phyloP scores from a whole-genome alignment of 192 early-diverging fungal genomes.

The Obelidium mucronatum region DNA sequence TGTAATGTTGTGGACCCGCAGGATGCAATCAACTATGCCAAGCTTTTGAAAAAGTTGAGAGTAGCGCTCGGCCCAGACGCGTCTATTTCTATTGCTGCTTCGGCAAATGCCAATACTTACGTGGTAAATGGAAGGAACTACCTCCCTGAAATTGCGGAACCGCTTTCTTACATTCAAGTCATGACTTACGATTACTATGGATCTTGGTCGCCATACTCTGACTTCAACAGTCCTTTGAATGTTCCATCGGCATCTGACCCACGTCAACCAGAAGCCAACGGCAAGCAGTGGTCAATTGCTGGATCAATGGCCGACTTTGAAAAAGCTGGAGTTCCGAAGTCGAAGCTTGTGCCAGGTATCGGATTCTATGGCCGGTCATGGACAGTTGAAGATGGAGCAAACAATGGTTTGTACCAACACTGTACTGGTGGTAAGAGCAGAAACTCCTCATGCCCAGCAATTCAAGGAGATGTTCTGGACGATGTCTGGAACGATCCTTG shows the following conservation, averaged over 20 bases:
- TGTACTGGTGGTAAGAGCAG: neutral
- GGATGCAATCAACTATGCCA: constrained; percentile 69
- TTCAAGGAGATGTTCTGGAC: neutral
- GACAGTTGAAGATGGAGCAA: neutral
- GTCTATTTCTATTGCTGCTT: constrained; percentile 69
- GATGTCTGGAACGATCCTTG: neutral
- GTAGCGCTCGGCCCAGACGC: constrained; percentile 55
- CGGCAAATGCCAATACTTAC: constrained; percentile 59
- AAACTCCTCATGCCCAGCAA: neutral
- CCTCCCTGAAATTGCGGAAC: constrained; percentile 62
- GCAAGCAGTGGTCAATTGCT: constrained; percentile 40
- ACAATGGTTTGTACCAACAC: constrained; percentile 14
- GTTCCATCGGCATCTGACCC: neutral
- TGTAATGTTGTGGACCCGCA: constrained; percentile 51
- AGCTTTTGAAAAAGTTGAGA: constrained; percentile 66
- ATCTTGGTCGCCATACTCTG: too few relatives aligned
- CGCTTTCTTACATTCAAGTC: constrained; percentile 70
- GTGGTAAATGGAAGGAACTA: constrained; percentile 38
- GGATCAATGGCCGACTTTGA: constrained; percentile 61
- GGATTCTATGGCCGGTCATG: constrained; percentile 62
- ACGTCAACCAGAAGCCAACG: constrained; percentile 36
- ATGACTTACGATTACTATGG: constrained; percentile 72
- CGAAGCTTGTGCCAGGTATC: constrained; percentile 65
- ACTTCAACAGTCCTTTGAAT: constrained; percentile 11
- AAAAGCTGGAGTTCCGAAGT: constrained; percentile 63